Conservation (phyloP, 2,329 filamentous ascomycete species). For the Sarocladiaceae sp. region DNA sequence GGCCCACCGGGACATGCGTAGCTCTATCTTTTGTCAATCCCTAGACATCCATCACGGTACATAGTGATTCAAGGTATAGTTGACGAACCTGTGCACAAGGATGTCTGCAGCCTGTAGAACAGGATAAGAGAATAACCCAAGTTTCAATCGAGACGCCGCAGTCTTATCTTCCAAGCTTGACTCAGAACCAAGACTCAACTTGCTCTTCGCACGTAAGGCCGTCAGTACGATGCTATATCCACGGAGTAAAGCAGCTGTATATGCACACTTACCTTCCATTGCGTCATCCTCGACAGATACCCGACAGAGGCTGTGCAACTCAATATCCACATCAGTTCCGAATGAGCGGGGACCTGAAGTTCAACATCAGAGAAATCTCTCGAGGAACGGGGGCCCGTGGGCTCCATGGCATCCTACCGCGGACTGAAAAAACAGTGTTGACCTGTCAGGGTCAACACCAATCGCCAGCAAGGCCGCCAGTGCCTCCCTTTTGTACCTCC, state of each 20-base stretch:
- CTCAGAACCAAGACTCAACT: constrained; percentile 58
- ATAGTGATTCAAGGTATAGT: too few species aligned
- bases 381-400: constrained; percentile 26
- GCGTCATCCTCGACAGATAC: constrained; percentile 96
- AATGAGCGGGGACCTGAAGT: constrained; percentile 63
- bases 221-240: not conserved
- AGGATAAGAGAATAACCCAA: constrained; percentile 92
- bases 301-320: constrained; percentile 88
- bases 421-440: constrained; percentile 77
- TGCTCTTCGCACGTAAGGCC: constrained; percentile 60
- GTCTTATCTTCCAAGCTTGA: constrained; percentile 51
- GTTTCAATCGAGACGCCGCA: constrained; percentile 59
- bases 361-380: not conserved
- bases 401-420: constrained; percentile 40
- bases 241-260: not conserved
- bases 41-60: too few species aligned
- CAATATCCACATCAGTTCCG: constrained; percentile 95
- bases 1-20: constrained; percentile 94
- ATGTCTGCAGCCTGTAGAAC: constrained; percentile 95
- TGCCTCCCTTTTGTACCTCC: constrained; percentile 62
- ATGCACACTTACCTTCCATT: constrained; percentile 72
- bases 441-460: constrained; percentile 71
- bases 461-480: constrained; percentile 77
- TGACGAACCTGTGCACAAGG: constrained; percentile 67
- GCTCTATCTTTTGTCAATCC: too few species aligned